Percentiles rank a stretch among this genome's conserved stretches.
Conservation (phyloP, 2,329 filamentous ascomycete species). For the Tolypocladium endophyticum region DNA sequence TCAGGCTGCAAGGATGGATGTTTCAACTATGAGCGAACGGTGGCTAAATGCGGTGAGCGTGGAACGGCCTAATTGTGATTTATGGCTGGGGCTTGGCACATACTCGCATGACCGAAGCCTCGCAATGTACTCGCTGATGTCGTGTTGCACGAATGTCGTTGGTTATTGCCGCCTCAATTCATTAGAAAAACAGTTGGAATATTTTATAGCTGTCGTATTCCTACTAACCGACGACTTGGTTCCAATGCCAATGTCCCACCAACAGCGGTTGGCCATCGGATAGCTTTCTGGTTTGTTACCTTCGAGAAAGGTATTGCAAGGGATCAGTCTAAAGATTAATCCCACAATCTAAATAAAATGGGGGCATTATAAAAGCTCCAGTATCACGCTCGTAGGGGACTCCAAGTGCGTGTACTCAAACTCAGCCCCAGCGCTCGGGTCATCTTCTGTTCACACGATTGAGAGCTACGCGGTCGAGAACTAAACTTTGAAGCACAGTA, state of each 20-base stretch:
- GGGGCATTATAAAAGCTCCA: too few relatives aligned
- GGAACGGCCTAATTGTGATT: too few relatives aligned
- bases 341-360: background rate
- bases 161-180: too few relatives aligned
- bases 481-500: background rate
- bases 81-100: too few relatives aligned
- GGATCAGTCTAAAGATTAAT: background rate
- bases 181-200: background rate
- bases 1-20: background rate
- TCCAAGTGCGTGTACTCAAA: too few relatives aligned
- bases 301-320: background rate
- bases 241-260: background rate
- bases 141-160: too few relatives aligned
- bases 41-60: background rate
- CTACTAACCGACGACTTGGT: background rate
- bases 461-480: too few relatives aligned
- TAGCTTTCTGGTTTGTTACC: background rate
- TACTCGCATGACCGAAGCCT: too few relatives aligned
- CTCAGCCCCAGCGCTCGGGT: background rate
- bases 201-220: background rate
- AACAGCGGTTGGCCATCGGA: background rate
- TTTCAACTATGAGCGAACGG: background rate
- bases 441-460: background rate
- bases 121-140: too few relatives aligned
- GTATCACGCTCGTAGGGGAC: too few relatives aligned